phyloP scores from a whole-genome alignment of 148 eudicot species.

The Euryodendron excelsum region DNA sequence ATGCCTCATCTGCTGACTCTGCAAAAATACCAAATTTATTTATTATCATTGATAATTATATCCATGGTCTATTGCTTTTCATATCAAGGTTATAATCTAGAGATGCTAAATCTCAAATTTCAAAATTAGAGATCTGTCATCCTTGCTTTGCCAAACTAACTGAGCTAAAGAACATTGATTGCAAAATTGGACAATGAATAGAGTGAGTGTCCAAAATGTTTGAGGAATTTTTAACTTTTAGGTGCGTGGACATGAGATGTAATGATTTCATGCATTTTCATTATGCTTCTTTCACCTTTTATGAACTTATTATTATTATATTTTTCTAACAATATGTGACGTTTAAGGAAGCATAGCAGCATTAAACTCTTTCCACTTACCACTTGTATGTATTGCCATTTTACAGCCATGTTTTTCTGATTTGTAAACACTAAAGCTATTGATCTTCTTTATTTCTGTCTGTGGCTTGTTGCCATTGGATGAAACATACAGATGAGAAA shows the following conservation, averaged over 20 bases:
- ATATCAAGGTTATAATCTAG: neutral
- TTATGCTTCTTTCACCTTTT: neutral
- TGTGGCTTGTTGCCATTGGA: neutral
- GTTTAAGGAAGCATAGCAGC: neutral
- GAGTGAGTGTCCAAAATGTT: neutral
- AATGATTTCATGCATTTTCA: neutral
- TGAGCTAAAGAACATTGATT: neutral
- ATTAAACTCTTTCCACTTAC: conserved; percentile 3
- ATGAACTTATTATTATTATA: conserved; percentile 5
- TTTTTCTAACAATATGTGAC: neutral
- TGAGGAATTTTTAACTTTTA: neutral
- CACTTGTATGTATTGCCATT: neutral
- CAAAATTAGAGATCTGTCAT: neutral
- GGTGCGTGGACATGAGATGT: no score
- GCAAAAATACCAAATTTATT: neutral
- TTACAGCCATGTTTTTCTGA: neutral
- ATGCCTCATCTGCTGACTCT: neutral
- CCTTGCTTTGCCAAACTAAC: neutral
- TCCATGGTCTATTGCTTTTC: neutral
- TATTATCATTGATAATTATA: neutral
- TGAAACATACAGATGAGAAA: conserved; percentile 52
- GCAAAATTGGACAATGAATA: neutral
- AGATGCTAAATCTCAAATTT: neutral
- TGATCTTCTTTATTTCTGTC: neutral
- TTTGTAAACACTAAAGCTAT: neutral